phyloP scores from a whole-genome alignment of 2,329 filamentous ascomycete genomes.

The Teratosphaeria pseudoeucalypti region DNA sequence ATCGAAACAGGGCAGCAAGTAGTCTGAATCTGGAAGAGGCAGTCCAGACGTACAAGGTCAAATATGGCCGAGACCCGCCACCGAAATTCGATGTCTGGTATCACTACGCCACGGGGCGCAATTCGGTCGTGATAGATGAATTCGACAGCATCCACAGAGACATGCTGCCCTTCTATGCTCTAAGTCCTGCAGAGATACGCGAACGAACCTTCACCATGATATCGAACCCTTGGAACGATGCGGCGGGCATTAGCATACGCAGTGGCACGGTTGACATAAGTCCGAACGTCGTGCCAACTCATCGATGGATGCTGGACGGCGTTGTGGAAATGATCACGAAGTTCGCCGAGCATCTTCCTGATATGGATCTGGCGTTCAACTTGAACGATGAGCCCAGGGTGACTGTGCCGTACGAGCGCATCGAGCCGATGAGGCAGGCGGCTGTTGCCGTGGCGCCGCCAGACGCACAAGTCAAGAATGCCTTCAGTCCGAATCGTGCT shows the following conservation, averaged over 20 bases:
- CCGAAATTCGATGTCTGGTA: constrained; percentile 53
- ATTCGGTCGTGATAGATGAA: constrained; percentile 47
- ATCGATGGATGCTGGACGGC: constrained; percentile 50
- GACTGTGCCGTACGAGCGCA: constrained; percentile 40
- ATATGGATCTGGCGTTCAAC: constrained; percentile 55
- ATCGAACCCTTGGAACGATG: constrained; percentile 44
- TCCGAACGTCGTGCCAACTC: constrained; percentile 43
- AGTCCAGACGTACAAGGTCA: constrained; percentile 40
- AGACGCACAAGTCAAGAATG: constrained; percentile 6
- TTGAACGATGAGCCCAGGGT: constrained; percentile 51
- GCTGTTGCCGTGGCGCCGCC: constrained; percentile 12
- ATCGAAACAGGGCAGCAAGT: constrained; percentile 36
- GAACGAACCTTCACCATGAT: constrained; percentile 43
- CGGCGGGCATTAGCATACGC: constrained; percentile 47
- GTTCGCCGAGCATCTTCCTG: constrained; percentile 46
- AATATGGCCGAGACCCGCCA: constrained; percentile 46
- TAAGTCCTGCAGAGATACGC: constrained; percentile 42
- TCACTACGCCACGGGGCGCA: constrained; percentile 42
- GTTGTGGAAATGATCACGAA: constrained; percentile 43
- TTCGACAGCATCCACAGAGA: constrained; percentile 50
- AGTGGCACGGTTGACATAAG: constrained; percentile 41
- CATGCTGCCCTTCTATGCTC: constrained; percentile 44
- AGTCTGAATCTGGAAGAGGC: constrained; percentile 41
- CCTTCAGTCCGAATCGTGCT: constrained; percentile 30
- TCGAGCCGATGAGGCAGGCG: constrained; percentile 27